Percentiles rank a stretch among this genome's conserved stretches.
These are phyloP conservation scores for Aspergillus conjunctus DNA, from an alignment of 495 filamentous ascomycete genomes.

Conservation along the genomic window DNA sequence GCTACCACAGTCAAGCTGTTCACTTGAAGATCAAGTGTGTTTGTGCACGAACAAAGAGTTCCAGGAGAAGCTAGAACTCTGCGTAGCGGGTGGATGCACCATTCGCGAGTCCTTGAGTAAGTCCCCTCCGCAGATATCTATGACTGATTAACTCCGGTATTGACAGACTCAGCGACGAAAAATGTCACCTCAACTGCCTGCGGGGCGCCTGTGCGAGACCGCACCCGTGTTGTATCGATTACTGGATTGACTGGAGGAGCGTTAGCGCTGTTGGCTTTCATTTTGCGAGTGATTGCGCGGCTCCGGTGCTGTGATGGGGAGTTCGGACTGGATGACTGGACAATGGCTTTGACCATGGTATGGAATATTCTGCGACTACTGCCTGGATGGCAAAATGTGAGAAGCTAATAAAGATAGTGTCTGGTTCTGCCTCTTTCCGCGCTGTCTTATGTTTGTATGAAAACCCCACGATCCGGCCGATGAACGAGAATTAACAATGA, in stretches of 20 bases:
- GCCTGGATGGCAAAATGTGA: background rate
- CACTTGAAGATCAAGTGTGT: conserved; percentile 29
- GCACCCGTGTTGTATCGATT: conserved; percentile 29
- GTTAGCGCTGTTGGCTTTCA: conserved; percentile 30
- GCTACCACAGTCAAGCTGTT: conserved; percentile 28
- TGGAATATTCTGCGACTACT: background rate
- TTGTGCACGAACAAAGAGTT: conserved; percentile 30
- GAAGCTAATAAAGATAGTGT: conserved; percentile 10
- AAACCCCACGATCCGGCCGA: background rate
- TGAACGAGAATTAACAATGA: background rate
- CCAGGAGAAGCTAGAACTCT: conserved; percentile 22
- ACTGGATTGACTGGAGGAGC: conserved; percentile 28
- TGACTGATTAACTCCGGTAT: background rate
- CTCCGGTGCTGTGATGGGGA: conserved; percentile 29
- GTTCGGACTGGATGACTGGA: conserved; percentile 37
- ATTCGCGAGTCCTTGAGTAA: conserved; percentile 1
- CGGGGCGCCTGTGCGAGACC: conserved; percentile 31
- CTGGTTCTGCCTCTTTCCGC: conserved; percentile 30
- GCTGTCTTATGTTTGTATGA: conserved; percentile 33
- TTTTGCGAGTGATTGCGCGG: conserved; percentile 33
- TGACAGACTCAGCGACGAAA: conserved; percentile 29
- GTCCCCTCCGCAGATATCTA: background rate
- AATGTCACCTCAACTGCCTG: conserved; percentile 37
- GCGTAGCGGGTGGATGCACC: conserved; percentile 29
- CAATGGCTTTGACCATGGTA: conserved; percentile 37